Evolutionary conservation across 768 basidiomycete species (phyloP).

Genomic region (Phlebiopsis gigantea): DNA sequence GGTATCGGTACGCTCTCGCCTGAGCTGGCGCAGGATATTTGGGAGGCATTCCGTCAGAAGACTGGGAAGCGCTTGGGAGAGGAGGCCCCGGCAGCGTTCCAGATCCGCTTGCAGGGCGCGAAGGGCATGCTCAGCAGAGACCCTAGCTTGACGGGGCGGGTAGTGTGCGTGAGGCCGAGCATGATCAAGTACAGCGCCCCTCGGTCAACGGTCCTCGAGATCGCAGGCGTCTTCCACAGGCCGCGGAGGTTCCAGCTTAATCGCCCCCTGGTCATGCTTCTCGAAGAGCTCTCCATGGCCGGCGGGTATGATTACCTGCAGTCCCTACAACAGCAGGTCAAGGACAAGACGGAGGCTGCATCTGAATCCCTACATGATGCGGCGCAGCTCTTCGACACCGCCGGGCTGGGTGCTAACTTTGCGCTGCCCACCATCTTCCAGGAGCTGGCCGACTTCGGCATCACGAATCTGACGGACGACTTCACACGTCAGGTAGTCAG

Average conservation of each 20-base stretch:
- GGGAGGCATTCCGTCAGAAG: constrained; percentile 28
- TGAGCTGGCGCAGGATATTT: constrained; percentile 43
- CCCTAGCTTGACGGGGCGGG: constrained; percentile 38
- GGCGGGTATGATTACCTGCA: constrained; percentile 46
- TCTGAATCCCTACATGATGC: constrained; percentile 35
- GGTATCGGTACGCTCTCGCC: constrained; percentile 43
- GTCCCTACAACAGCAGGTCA: constrained; percentile 30
- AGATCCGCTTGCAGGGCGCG: constrained; percentile 51
- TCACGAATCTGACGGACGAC: constrained; percentile 30
- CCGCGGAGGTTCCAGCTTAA: constrained; percentile 51
- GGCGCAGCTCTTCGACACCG: constrained; percentile 43
- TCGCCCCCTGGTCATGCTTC: constrained; percentile 57
- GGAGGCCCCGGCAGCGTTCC: constrained; percentile 32
- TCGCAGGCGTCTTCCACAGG: constrained; percentile 53
- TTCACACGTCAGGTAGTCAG: constrained; percentile 46
- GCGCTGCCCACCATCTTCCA: constrained; percentile 44
- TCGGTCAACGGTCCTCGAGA: constrained; percentile 43
- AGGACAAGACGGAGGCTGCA: constrained; percentile 37
- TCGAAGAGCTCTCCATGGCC: constrained; percentile 46
- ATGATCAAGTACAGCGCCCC: constrained; percentile 61
- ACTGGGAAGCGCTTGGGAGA: constrained; percentile 2
- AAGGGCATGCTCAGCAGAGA: constrained; percentile 64
- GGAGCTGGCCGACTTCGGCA: constrained; percentile 38
- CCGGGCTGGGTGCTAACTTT: constrained; percentile 52
- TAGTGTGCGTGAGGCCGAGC: constrained; percentile 44